phyloP scores from a whole-genome alignment of 495 filamentous ascomycete genomes.

The Annulohypoxylon moriforme region DNA sequence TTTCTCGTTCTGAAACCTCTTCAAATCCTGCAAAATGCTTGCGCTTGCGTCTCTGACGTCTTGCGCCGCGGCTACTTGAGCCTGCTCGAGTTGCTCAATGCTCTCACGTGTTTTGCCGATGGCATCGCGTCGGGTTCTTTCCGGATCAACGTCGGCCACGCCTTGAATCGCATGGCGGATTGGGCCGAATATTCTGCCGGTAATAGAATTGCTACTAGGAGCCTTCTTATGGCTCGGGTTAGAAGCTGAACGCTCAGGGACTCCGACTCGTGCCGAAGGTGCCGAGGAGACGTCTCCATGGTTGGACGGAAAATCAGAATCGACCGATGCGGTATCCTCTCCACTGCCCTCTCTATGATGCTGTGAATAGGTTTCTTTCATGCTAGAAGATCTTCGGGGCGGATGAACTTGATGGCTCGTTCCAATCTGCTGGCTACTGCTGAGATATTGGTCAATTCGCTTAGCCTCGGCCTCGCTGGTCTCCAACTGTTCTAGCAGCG shows the following conservation, averaged over 20 bases:
- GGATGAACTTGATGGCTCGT: constrained; percentile 54
- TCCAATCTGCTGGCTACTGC: constrained; percentile 67
- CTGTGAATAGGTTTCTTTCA: constrained; percentile 59
- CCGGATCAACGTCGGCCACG: constrained; percentile 94
- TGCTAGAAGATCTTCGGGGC: constrained; percentile 73
- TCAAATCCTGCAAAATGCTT: constrained; percentile 87
- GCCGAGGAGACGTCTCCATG: constrained; percentile 74
- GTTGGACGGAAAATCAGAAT: constrained; percentile 93
- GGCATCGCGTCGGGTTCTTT: constrained; percentile 88
- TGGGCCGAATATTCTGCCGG: constrained; percentile 93
- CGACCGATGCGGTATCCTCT: constrained; percentile 83
- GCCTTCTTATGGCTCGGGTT: constrained; percentile 73
- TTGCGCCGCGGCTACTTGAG: constrained; percentile 82
- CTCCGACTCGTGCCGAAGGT: constrained; percentile 71
- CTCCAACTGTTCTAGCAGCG: constrained; percentile 83
- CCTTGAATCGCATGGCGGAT: constrained; percentile 95
- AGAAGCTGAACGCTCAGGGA: constrained; percentile 57
- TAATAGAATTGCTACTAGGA: constrained; percentile 81
- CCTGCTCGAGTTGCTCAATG: constrained; percentile 83
- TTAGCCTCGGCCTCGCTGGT: constrained; percentile 89
- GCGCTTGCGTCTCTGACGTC: constrained; percentile 92
- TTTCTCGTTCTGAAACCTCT: constrained; percentile 92
- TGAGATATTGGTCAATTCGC: constrained; percentile 91
- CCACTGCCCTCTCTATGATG: constrained; percentile 60
- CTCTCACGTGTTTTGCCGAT: constrained; percentile 93